Base-by-base conservation (phyloP, 352 stramenopile genomes). In the Achlya hypogyna region DNA sequence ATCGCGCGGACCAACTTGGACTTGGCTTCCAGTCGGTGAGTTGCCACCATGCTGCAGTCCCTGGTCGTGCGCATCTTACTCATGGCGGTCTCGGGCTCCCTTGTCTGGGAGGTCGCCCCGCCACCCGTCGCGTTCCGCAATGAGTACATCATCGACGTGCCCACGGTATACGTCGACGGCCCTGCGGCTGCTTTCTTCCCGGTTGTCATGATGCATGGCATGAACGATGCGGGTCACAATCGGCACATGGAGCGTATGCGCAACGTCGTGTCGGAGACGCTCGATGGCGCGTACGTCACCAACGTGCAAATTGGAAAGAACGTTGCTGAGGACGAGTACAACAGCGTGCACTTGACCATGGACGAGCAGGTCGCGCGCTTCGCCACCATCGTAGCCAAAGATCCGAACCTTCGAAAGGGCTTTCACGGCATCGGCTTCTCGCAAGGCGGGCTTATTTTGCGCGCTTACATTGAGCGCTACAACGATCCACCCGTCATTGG, bases 371-470 rank as follows among this genome's bases (percentile, higher is more conserved):
- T 97, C 6, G 84, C 35, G 8, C 20, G 86, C 65, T 91, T 88
- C 76, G 80, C 80, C 5, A 42, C 67, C 0, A 71, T 63, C 16
- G 71, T 59, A 12, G 16, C 22, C 12, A 58, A 91, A 72, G 91
- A 98, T 64, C 71, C 87, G 0, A 76, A 91, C 4, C 79, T 98
- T 4, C 62, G 69, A 0, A 78, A 81, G n/a, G 93, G 94, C 23
- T 98, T 98, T 73, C 96, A 98, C 77, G 89, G 79, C 5, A 84
- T 92, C 47, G 94, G 94, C 0, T 95, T 98, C 58, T 97, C 88
- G 23, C 94, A 91, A 82, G 94, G 94, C 2, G 97, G 97, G 47
- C 84, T 97, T 45, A 72, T 98, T 22, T 93, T 97, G 67, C 83
- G 93, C 27, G 92, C 83, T 5, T 98, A 98, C 73, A 94, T 98